A percentile compares a stretch with the other conserved stretches of the same genome.
Conservation (phyloP, 2,329 filamentous ascomycete species). For the Nemania sp. region DNA sequence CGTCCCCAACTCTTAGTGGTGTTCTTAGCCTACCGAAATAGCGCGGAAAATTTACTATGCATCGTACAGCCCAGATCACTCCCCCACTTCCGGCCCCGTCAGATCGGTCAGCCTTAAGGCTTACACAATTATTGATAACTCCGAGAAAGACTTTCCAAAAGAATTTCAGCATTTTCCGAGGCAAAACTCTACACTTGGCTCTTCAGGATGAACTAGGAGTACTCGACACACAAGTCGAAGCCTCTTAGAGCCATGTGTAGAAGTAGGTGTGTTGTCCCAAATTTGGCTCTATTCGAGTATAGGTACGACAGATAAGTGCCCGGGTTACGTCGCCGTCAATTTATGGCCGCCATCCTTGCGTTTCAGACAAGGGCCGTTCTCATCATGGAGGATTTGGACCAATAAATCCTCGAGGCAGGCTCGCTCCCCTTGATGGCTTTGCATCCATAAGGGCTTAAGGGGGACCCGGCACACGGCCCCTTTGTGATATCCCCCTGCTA, state of each 20-base stretch:
- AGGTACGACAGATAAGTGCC: slow-evolving; percentile 7
- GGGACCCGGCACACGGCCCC: slow-evolving; percentile 14
- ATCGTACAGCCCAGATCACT: neutral
- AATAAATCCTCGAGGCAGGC: slow-evolving; percentile 23
- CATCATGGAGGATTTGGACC: slow-evolving; percentile 22
- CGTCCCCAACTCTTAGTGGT: neutral
- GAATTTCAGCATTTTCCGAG: neutral
- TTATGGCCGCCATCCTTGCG: neutral
- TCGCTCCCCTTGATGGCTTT: slow-evolving; percentile 23
- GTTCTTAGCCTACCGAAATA: neutral
- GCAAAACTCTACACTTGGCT: neutral
- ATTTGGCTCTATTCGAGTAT: neutral
- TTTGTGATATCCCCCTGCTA: slow-evolving; percentile 5
- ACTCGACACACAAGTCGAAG: neutral
- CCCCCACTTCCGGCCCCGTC: slow-evolving; percentile 5
- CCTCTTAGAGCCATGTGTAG: neutral
- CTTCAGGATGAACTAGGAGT: neutral
- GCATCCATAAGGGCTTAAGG: slow-evolving; percentile 30
- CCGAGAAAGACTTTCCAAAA: neutral
- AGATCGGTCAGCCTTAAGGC: slow-evolving; percentile 22
- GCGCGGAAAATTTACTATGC: too few species aligned
- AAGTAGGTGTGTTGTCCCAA: neutral
- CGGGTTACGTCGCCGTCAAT: neutral
- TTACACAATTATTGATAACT: slow-evolving; percentile 6
- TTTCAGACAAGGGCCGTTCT: slow-evolving; percentile 14